Base-by-base conservation (phyloP, 805 yeast genomes). In the Candida rishiriensis region DNA sequence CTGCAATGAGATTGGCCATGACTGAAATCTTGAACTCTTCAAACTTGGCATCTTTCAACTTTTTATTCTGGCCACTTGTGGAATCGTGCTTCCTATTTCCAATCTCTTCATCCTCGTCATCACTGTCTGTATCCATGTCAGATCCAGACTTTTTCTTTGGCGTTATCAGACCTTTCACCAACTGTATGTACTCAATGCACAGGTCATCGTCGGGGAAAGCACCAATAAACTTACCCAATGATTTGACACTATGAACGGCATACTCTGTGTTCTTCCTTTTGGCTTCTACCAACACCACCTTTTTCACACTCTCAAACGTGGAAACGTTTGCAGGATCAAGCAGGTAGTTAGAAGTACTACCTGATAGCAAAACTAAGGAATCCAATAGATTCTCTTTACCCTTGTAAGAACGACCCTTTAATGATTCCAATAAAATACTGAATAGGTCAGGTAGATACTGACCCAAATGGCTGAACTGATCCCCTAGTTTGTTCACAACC, bases 331-430 rank as follows among this genome's bases (percentile, higher is more conserved):
- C 39, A 3, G 66, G 53, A 0, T 46, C 37, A 0, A 40, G 31
- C 12, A 81, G 51, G 36, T 58, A 67, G 0, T 51, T 53, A 38
- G 69, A 63, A 9, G 79, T 71, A 47, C 77, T 78, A 14, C 68
- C 55, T 0, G 83, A 57, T 29, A 85, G 69, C 1, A 78, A 64
- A 0, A 86, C 84, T 42, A 90, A 65, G 0, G 96, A 86, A 32
- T 78, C 79, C 15, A 88, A 67, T 1, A 93, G 74, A 28, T 71
- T 63, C 53, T 89, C 97, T 56, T 91, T 91, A 6, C 97, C 98
- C 13, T 73, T 72, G 93, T 96, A 91, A 10, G 91, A 76, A 47
- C 95, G 78, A 1, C 97, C 97, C 43, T 73, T 70, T 43, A 81
- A 71, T 0, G 95, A 79, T 28, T 72, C 73, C 14, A 85, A 59